A percentile compares a stretch with the other conserved stretches of the same genome.
Conservation (phyloP, 345 rosid species). For the Corymbia maculata region DNA sequence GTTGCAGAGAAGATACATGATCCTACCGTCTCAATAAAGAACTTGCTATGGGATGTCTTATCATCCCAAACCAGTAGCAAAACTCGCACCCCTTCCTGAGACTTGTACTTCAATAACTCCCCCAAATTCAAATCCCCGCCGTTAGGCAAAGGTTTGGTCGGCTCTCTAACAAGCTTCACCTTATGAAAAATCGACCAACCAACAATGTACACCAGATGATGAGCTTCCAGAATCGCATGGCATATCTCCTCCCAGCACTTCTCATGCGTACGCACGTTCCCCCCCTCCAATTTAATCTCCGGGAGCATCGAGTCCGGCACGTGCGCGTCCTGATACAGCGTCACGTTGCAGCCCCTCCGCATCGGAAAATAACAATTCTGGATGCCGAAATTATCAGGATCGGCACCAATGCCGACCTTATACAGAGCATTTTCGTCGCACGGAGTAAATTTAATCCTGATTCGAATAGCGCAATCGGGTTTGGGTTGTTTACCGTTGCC, state of each 20-base stretch:
- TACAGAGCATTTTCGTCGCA: constrained; percentile 38
- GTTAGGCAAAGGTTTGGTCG: constrained; percentile 38
- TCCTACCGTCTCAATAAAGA: constrained; percentile 60
- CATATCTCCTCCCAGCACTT: constrained; percentile 93
- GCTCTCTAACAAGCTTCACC: constrained; percentile 67
- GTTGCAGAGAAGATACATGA: neutral
- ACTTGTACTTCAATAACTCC: constrained; percentile 69
- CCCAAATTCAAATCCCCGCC: constrained; percentile 66
- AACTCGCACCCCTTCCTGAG: constrained; percentile 83
- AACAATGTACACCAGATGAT: constrained; percentile 61
- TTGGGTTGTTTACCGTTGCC: constrained; percentile 55
- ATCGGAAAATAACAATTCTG: constrained; percentile 59
- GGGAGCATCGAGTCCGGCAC: constrained; percentile 34
- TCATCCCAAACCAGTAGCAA: constrained; percentile 88
- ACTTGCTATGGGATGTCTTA: constrained; percentile 75
- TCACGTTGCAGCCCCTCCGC: constrained; percentile 49
- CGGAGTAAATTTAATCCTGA: constrained; percentile 44
- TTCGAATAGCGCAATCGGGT: constrained; percentile 44
- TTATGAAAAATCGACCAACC: constrained; percentile 88
- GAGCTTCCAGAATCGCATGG: constrained; percentile 77
- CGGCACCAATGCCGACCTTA: constrained; percentile 28
- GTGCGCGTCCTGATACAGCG: constrained; percentile 84
- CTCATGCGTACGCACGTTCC: constrained; percentile 29
- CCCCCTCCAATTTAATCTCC: constrained; percentile 51
- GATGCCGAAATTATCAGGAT: constrained; percentile 21